These are phyloP conservation scores for Malassezia caprae DNA, from an alignment of 1,284 basidiomycete genomes.

Conservation along the genomic window DNA sequence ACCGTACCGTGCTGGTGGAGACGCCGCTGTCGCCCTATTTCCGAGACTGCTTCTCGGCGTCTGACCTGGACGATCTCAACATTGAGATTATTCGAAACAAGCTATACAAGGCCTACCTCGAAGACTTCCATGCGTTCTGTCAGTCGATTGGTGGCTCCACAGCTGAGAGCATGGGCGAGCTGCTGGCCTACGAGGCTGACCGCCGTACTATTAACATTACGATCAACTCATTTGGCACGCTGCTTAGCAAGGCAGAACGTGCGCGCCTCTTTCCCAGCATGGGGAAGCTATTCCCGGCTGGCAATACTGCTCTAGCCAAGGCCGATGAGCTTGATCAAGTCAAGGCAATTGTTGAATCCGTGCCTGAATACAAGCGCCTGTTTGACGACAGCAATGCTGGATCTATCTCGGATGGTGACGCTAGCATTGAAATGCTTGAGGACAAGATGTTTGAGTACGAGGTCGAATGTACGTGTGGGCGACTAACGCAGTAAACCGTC, in stretches of 20 bases:
- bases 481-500: constrained; percentile 28
- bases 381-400: constrained; percentile 55
- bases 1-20: constrained; percentile 91
- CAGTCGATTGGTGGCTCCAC: constrained; percentile 59
- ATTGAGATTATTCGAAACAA: constrained; percentile 99
- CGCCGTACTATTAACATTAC: constrained; percentile 95
- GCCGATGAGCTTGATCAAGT: constrained; percentile 95
- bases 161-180: constrained; percentile 51
- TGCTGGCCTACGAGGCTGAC: constrained; percentile 93
- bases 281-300: constrained; percentile 85
- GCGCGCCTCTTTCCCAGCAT: constrained; percentile 91
- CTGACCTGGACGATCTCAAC: constrained; percentile 95
- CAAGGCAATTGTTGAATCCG: constrained; percentile 70
- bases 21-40: constrained; percentile 97
- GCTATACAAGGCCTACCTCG: constrained; percentile 98
- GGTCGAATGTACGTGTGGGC: constrained; percentile 54
- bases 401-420: constrained; percentile 45
- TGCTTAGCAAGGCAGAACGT: constrained; percentile 85
- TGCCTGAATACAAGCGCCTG: constrained; percentile 82
- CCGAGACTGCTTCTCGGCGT: constrained; percentile 83
- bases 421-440: constrained; percentile 59
- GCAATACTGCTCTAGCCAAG: constrained; percentile 83
- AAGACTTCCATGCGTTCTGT: constrained; percentile 86
- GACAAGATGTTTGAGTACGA: constrained; percentile 92
- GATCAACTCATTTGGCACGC: constrained; percentile 95